Evolutionary conservation across 2,329 filamentous ascomycete species (phyloP).

Genomic region (Cladosporium austrohemisphaericum): DNA sequence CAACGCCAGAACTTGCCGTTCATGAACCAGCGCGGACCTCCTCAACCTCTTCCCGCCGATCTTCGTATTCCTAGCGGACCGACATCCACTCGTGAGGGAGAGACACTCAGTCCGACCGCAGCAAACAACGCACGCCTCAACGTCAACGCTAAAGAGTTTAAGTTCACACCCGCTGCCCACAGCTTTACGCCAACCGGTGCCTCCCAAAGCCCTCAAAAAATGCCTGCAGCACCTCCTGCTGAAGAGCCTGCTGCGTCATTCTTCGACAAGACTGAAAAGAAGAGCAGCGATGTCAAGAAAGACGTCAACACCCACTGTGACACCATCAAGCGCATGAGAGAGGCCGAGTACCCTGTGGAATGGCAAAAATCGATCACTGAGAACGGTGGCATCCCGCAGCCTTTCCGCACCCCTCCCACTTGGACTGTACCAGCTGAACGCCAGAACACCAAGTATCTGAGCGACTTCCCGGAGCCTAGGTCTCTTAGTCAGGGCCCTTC

Average conservation of each 20-base stretch:
- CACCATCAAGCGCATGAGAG: conserved; percentile 62
- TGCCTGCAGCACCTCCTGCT: conserved; percentile 23
- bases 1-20: conserved; percentile 19
- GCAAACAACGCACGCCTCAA: conserved; percentile 48
- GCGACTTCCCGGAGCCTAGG: conserved; percentile 71
- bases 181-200: conserved; percentile 77
- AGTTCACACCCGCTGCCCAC: conserved; percentile 74
- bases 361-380: conserved; percentile 61
- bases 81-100: conserved; percentile 12
- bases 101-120: conserved; percentile 47
- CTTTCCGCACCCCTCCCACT: conserved; percentile 78
- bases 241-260: conserved; percentile 22
- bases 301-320: conserved; percentile 56
- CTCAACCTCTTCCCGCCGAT: conserved; percentile 59
- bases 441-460: conserved; percentile 71
- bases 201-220: conserved; percentile 61
- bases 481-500: conserved; percentile 56
- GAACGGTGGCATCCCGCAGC: conserved; percentile 78
- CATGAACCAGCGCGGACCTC: conserved; percentile 30
- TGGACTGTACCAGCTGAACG: conserved; percentile 73
- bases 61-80: conserved; percentile 59
- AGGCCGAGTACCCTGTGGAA: conserved; percentile 52
- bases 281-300: conserved; percentile 63
- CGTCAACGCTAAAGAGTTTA: conserved; percentile 69
- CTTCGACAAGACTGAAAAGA: conserved; percentile 35